A percentile compares a stretch with the other conserved stretches of the same genome.
Evolutionary conservation across 257 asterid species (phyloP).

Genomic region (Echium plantagineum): DNA sequence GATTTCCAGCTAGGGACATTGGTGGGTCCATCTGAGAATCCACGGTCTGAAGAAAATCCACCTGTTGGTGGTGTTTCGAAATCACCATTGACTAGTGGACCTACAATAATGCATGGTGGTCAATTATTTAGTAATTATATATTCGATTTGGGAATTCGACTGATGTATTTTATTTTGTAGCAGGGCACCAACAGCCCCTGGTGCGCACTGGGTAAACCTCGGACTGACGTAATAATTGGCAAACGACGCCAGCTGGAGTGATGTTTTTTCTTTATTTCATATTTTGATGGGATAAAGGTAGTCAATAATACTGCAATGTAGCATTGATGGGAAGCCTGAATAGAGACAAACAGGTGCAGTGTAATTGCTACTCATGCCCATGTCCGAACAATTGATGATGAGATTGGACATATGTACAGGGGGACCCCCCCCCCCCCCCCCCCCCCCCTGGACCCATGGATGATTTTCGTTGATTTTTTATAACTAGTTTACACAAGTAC

Average conservation of each 20-base stretch:
- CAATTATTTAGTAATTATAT: not conserved
- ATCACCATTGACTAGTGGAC: constrained; percentile 69
- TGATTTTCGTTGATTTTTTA: not conserved
- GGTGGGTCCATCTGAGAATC: constrained; percentile 37
- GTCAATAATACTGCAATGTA: not conserved
- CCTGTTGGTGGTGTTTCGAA: constrained; percentile 79
- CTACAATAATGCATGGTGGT: constrained; percentile 14
- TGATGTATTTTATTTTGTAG: too few relatives aligned
- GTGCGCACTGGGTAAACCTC: too few relatives aligned
- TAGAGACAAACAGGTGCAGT: too few relatives aligned
- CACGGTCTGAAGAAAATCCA: constrained; percentile 42
- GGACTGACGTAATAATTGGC: too few relatives aligned
- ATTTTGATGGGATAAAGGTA: too few relatives aligned
- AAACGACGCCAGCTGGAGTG: too few relatives aligned
- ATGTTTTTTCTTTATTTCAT: too few relatives aligned
- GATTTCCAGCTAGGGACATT: constrained; percentile 70
- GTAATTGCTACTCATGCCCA: not conserved
- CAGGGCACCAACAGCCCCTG: too few relatives aligned
- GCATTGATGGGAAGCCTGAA: not conserved
- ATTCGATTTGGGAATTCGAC: too few relatives aligned
- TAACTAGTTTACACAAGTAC: too few relatives aligned
- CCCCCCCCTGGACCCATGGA: not conserved
- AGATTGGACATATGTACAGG: too few relatives aligned
- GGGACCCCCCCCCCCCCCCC: too few relatives aligned
- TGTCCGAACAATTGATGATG: not conserved